Percentiles rank a stretch among this genome's conserved stretches.
These are phyloP conservation scores for Metarhizium guizhouense DNA, from an alignment of 2,329 filamentous ascomycete genomes.

Conservation along the genomic window DNA sequence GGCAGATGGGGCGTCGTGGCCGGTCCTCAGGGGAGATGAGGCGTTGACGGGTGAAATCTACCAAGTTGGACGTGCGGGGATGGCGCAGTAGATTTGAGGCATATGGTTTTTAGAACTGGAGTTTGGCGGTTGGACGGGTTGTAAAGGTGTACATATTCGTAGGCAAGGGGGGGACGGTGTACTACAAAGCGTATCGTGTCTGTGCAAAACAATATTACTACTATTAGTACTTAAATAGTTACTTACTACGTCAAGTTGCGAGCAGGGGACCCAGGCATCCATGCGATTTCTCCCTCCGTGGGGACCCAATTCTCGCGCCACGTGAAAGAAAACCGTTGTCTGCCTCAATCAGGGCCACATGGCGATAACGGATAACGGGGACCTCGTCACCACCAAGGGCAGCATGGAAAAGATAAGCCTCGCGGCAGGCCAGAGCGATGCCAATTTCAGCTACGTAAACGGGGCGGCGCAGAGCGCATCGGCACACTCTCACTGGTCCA, in stretches of 20 bases:
- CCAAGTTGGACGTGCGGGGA: constrained; percentile 74
- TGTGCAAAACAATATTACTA: not conserved
- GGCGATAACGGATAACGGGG: not conserved
- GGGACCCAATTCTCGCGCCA: not conserved
- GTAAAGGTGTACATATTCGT: not conserved
- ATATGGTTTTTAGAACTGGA: not conserved
- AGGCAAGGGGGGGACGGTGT: not conserved
- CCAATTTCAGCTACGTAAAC: constrained; percentile 30
- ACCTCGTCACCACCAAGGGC: not conserved
- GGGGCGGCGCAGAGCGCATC: not conserved
- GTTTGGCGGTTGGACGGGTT: not conserved
- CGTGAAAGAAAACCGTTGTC: not conserved
- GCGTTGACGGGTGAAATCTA: constrained; percentile 64
- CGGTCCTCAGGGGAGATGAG: constrained; percentile 74
- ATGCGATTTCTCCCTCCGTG: not conserved
- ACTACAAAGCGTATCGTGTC: not conserved
- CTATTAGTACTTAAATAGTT: not conserved
- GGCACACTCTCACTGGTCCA: constrained; percentile 3
- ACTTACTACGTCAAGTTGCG: too few species aligned
- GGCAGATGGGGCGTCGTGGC: constrained; percentile 73
- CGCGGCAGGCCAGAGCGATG: constrained; percentile 5
- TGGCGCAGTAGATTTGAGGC: constrained; percentile 4
- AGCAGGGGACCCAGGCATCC: too few species aligned
- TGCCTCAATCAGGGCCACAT: not conserved
- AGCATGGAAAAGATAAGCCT: not conserved